Evolutionary conservation across 1,284 basidiomycete genomes (phyloP).

Genomic region (Meripilus lineatus): DNA sequence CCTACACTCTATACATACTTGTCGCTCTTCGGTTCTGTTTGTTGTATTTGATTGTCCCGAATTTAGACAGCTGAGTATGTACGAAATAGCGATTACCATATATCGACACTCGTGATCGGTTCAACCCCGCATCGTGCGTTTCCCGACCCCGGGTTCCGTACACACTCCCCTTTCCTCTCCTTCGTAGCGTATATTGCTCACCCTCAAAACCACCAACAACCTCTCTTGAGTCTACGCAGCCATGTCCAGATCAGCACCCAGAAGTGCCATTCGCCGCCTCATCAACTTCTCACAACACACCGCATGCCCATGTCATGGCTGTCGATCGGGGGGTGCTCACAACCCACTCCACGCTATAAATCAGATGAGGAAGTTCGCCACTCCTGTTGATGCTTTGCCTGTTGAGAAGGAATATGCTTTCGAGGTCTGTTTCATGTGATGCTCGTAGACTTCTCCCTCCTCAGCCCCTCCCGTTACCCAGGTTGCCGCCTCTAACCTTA

Average conservation of each 20-base stretch:
- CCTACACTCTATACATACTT: no score
- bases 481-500: conserved; percentile 88
- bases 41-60: no score
- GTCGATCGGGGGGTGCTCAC: conserved; percentile 37
- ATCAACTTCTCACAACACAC: conserved; percentile 70
- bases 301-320: conserved; percentile 74
- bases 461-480: no score
- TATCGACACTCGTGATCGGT: conserved; percentile 15
- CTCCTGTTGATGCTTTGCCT: conserved; percentile 60
- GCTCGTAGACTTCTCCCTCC: no score
- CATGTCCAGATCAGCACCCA: conserved; percentile 50
- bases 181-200: conserved; percentile 6
- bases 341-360: conserved; percentile 44
- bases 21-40: no score
- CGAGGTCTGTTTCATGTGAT: conserved; percentile 71
- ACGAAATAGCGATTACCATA: no score
- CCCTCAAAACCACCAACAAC: conserved; percentile 13
- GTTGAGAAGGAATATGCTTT: conserved; percentile 93
- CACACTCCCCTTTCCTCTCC: not conserved
- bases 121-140: conserved; percentile 9
- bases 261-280: conserved; percentile 60
- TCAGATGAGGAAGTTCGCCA: conserved; percentile 75
- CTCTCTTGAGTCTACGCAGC: conserved; percentile 10
- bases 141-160: conserved; percentile 14
- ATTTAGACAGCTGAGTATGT: no score